Evolutionary conservation across 805 yeast species (phyloP).

Genomic region (Teunomyces cretensis): DNA sequence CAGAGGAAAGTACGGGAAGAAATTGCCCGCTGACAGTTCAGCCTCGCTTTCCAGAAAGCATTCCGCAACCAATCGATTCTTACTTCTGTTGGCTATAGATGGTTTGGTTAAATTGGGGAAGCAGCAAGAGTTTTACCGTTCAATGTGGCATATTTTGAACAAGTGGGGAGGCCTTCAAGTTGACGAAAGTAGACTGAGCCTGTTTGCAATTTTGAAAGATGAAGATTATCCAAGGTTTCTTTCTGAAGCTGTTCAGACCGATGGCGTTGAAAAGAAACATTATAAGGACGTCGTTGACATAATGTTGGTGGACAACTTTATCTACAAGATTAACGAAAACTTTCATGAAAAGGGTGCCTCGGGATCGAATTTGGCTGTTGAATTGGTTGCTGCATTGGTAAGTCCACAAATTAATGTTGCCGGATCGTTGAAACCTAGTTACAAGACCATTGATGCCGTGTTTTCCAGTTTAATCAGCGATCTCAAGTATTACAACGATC

Average conservation of each 20-base stretch:
- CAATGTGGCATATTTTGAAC: conserved; percentile 33
- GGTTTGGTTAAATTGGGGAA: conserved; percentile 31
- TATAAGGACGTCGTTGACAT: conserved; percentile 22
- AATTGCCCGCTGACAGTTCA: conserved; percentile 8
- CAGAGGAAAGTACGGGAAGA: conserved; percentile 20
- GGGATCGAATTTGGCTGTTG: conserved; percentile 21
- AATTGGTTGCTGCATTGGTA: conserved; percentile 24
- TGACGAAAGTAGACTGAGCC: conserved; percentile 6
- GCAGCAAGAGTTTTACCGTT: conserved; percentile 25
- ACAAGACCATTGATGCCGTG: conserved; percentile 28
- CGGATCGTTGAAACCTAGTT: conserved; percentile 20
- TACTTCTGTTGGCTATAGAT: conserved; percentile 30
- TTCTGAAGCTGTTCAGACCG: neutral
- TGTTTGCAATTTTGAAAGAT: neutral
- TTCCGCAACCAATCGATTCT: conserved; percentile 29
- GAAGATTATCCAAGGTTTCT: conserved; percentile 3
- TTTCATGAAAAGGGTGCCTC: conserved; percentile 12
- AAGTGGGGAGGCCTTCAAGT: conserved; percentile 35
- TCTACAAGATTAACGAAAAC: conserved; percentile 31
- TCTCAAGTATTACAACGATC: conserved; percentile 28
- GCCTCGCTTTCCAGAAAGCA: conserved; percentile 8
- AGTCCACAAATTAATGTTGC: conserved; percentile 17
- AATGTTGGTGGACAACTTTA: conserved; percentile 31
- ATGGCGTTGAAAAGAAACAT: neutral
- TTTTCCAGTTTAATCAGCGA: conserved; percentile 30